These are phyloP conservation scores for Lizonia empirigonia DNA, from an alignment of 2,329 filamentous ascomycete species.

Conservation along the genomic window DNA sequence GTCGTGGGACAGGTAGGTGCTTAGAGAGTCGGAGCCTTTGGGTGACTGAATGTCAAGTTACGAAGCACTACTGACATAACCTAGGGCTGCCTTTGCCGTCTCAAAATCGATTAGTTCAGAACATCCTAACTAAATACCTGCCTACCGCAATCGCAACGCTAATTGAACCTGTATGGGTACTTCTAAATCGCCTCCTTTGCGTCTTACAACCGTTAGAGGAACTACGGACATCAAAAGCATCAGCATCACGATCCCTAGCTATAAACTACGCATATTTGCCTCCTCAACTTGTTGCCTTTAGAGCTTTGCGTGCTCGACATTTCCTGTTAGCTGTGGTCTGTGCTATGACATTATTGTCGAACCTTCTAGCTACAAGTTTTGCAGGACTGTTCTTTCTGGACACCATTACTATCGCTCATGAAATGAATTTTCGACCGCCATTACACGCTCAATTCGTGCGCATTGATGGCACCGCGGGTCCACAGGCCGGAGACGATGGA, in stretches of 20 bases:
- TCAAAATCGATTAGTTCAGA: conserved; percentile 41
- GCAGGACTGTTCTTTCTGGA: conserved; percentile 57
- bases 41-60: too few relatives aligned
- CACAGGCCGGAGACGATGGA: too few relatives aligned
- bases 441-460: conserved; percentile 21
- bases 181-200: conserved; percentile 59
- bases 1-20: too few relatives aligned
- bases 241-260: conserved; percentile 35
- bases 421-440: conserved; percentile 9
- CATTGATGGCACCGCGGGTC: conserved; percentile 30
- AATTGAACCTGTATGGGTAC: conserved; percentile 61
- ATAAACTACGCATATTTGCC: conserved; percentile 61
- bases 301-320: conserved; percentile 54
- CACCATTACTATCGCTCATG: not conserved
- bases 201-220: conserved; percentile 61
- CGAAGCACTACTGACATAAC: not conserved
- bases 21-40: too few relatives aligned
- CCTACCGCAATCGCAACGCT: conserved; percentile 61
- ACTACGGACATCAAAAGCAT: conserved; percentile 49
- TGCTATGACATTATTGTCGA: conserved; percentile 54
- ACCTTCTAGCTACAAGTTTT: conserved; percentile 59
- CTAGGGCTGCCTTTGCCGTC: conserved; percentile 49
- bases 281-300: conserved; percentile 56
- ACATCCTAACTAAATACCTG: conserved; percentile 55
- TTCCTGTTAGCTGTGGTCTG: conserved; percentile 55